Conservation (phyloP, 2,329 filamentous ascomycete species). For the Amylocarpus encephaloides region DNA sequence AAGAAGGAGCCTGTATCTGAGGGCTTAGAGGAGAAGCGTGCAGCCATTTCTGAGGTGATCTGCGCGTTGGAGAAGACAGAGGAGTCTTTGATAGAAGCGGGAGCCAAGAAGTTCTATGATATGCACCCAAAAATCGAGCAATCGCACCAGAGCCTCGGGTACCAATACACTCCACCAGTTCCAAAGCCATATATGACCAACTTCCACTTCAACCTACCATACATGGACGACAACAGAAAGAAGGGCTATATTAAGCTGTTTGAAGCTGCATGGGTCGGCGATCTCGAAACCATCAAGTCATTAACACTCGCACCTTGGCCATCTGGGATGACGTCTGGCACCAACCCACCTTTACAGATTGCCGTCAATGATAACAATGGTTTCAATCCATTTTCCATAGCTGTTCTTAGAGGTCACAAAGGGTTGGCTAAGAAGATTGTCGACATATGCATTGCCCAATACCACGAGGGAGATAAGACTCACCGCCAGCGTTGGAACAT, state of each 20-base stretch:
- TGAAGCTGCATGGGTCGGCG: conserved; percentile 67
- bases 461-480: conserved; percentile 42
- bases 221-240: conserved; percentile 47
- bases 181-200: conserved; percentile 16
- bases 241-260: conserved; percentile 61
- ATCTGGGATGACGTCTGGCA: conserved; percentile 38
- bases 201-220: conserved; percentile 20
- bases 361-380: conserved; percentile 46
- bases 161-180: neutral
- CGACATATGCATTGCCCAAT: conserved; percentile 65
- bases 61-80: conserved; percentile 50
- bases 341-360: conserved; percentile 57
- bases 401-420: conserved; percentile 58
- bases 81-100: conserved; percentile 45
- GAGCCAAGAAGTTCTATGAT: conserved; percentile 61
- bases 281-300: conserved; percentile 58
- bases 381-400: conserved; percentile 57
- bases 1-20: conserved; percentile 24
- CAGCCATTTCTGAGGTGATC: conserved; percentile 46
- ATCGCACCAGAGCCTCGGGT: neutral
- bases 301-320: conserved; percentile 56
- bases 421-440: conserved; percentile 60
- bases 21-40: conserved; percentile 46
- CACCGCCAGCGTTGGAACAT: conserved; percentile 33
- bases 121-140: conserved; percentile 48